Conservation (phyloP, 345 rosid species). For the Ceriops tagal region DNA sequence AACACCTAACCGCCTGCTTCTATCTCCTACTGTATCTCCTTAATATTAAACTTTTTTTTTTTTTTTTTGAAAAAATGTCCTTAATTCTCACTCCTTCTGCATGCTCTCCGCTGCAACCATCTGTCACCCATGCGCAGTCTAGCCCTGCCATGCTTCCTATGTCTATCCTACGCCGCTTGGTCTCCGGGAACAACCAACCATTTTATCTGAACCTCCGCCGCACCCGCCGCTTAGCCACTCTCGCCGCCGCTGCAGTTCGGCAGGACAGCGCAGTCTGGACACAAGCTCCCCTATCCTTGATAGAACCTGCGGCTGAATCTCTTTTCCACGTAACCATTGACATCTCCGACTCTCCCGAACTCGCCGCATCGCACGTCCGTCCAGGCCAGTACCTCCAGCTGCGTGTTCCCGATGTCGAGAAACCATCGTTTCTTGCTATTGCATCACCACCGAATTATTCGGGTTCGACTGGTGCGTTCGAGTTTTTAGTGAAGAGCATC, state of each 20-base stretch:
- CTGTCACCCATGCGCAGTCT: conserved; percentile 42
- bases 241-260: conserved; percentile 55
- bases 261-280: conserved; percentile 79
- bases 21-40: neutral
- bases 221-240: conserved; percentile 43
- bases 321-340: conserved; percentile 80
- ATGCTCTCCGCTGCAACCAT: conserved; percentile 1
- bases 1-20: neutral
- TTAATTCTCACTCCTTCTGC: conserved; percentile 12
- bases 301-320: conserved; percentile 72
- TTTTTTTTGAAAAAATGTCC: conserved; percentile 33
- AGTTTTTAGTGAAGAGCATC: conserved; percentile 81
- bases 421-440: conserved; percentile 76
- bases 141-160: conserved; percentile 50
- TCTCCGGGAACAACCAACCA: conserved; percentile 23
- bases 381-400: conserved; percentile 95
- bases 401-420: conserved; percentile 58
- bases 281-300: conserved; percentile 52
- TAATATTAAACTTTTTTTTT: neutral
- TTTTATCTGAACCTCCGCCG: conserved; percentile 22
- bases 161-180: conserved; percentile 63
- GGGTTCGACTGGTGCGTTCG: conserved; percentile 55
- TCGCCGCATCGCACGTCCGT: conserved; percentile 53
- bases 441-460: conserved; percentile 79
- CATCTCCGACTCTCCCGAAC: conserved; percentile 68